A percentile compares a stretch with the other conserved stretches of the same genome.
phyloP scores from a whole-genome alignment of 2,329 filamentous ascomycete species.

The Ophiostoma ips region DNA sequence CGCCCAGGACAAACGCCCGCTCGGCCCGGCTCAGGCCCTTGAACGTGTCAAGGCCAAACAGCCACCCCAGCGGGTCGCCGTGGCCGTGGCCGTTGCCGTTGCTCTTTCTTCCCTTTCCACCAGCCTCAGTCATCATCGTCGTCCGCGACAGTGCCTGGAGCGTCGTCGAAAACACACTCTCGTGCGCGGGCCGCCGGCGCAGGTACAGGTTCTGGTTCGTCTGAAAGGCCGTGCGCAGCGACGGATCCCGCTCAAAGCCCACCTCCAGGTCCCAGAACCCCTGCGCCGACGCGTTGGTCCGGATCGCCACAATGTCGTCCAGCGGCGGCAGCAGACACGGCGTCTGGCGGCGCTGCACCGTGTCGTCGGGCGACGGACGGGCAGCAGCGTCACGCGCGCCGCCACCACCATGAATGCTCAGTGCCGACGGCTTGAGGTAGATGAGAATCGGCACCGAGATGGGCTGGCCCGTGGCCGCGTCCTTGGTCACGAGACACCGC shows the following conservation, averaged over 20 bases:
- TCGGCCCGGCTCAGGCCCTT: constrained; percentile 49
- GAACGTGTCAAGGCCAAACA: constrained; percentile 51
- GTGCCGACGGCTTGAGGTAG: constrained; percentile 29
- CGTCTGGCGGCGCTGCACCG: constrained; percentile 30
- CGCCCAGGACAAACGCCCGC: constrained; percentile 43
- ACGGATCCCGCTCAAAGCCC: constrained; percentile 52
- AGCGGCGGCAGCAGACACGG: constrained; percentile 53
- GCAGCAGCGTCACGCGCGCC: constrained; percentile 11
- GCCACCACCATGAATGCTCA: constrained; percentile 15
- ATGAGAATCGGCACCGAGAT: constrained; percentile 60
- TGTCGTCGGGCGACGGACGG: constrained; percentile 22
- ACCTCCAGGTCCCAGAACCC: constrained; percentile 72
- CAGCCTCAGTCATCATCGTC: constrained; percentile 2
- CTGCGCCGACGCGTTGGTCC: constrained; percentile 45
- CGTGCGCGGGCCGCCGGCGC: constrained; percentile 52
- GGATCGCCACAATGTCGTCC: constrained; percentile 44
- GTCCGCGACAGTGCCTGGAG: constrained; percentile 45
- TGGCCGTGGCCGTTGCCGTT: not conserved
- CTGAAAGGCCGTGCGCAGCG: constrained; percentile 49
- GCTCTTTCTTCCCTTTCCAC: not conserved
- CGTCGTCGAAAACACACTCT: constrained; percentile 58
- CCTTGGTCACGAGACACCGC: constrained; percentile 75
- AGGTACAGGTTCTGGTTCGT: constrained; percentile 62
- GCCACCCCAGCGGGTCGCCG: constrained; percentile 50
- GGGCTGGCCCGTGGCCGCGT: constrained; percentile 70